These are phyloP conservation scores for Salix arbutifolia DNA, from an alignment of 345 rosid species.

Conservation along the genomic window DNA sequence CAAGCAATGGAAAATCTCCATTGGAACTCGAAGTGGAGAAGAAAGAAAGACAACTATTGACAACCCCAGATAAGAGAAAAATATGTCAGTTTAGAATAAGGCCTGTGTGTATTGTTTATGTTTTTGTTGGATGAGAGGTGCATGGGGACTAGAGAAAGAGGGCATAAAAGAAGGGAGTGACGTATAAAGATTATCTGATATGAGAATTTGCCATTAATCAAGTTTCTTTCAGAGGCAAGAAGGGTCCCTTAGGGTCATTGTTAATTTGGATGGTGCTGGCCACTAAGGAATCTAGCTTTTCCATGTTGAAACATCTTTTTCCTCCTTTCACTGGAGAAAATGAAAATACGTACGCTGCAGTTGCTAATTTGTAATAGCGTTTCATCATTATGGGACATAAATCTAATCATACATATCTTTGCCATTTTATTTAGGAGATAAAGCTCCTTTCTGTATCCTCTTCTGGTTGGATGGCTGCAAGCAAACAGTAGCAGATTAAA, in stretches of 20 bases:
- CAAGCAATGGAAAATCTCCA: slow-evolving; percentile 46
- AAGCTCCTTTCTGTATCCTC: neutral
- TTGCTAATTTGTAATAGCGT: slow-evolving; percentile 8
- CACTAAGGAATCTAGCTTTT: slow-evolving; percentile 31
- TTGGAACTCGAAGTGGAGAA: slow-evolving; percentile 38
- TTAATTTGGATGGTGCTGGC: slow-evolving; percentile 41
- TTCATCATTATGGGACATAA: slow-evolving; percentile 9
- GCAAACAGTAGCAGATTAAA: slow-evolving; percentile 11
- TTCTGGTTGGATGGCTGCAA: slow-evolving; percentile 7
- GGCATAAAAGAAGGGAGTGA: slow-evolving; percentile 22
- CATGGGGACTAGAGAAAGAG: slow-evolving; percentile 70
- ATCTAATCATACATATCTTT: slow-evolving; percentile 16
- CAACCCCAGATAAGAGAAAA: neutral
- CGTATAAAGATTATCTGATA: slow-evolving; percentile 33
- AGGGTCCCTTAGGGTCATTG: slow-evolving; percentile 30
- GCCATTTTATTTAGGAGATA: slow-evolving; percentile 7
- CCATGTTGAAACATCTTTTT: slow-evolving; percentile 20
- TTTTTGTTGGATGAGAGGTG: slow-evolving; percentile 31
- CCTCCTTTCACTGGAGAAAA: slow-evolving; percentile 24
- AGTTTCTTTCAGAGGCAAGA: slow-evolving; percentile 33
- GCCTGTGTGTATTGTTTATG: neutral
- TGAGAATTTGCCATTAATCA: slow-evolving; percentile 28
- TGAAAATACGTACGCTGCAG: slow-evolving; percentile 13
- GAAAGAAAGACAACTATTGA: slow-evolving; percentile 8
- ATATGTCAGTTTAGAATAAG: slow-evolving; percentile 12